These are phyloP conservation scores for Yarrowia keelungensis DNA, from an alignment of 805 yeast genomes.

Conservation along the genomic window DNA sequence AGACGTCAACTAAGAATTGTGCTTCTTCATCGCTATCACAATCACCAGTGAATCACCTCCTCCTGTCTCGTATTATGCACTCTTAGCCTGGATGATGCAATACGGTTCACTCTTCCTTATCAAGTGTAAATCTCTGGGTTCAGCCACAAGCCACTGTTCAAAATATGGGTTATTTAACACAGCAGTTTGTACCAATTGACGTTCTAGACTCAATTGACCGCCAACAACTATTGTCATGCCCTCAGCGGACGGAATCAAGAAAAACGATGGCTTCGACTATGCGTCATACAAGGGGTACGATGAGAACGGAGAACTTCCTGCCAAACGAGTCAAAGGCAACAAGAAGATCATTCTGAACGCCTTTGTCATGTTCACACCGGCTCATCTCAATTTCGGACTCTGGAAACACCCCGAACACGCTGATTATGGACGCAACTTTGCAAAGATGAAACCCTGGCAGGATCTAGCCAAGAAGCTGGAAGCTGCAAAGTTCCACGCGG, in stretches of 20 bases:
- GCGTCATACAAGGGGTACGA: conserved; percentile 7
- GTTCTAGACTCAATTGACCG: not conserved
- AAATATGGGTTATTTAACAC: too few relatives aligned
- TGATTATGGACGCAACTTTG: conserved; percentile 14
- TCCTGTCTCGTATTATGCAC: conserved; percentile 2
- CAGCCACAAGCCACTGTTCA: conserved; percentile 29
- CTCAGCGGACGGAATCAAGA: not conserved
- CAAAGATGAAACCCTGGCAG: conserved; percentile 22
- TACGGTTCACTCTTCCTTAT: not conserved
- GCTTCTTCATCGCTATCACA: too few relatives aligned
- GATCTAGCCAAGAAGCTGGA: conserved; percentile 13
- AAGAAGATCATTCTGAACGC: conserved; percentile 28
- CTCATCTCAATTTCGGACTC: conserved; percentile 15
- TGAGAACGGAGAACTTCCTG: conserved; percentile 11
- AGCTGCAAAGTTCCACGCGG: conserved; percentile 46
- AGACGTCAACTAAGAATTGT: too few relatives aligned
- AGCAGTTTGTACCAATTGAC: too few relatives aligned
- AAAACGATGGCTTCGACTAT: conserved; percentile 11
- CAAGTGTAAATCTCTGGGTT: not conserved
- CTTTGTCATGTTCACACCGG: conserved; percentile 21
- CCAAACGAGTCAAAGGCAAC: conserved; percentile 23
- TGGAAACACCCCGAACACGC: conserved; percentile 17
- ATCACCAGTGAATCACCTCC: too few relatives aligned
- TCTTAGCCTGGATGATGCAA: conserved; percentile 1
- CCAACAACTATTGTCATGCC: not conserved